These are phyloP conservation scores for Tolypocladium album DNA, from an alignment of 2,329 filamentous ascomycete genomes.

Conservation along the genomic window DNA sequence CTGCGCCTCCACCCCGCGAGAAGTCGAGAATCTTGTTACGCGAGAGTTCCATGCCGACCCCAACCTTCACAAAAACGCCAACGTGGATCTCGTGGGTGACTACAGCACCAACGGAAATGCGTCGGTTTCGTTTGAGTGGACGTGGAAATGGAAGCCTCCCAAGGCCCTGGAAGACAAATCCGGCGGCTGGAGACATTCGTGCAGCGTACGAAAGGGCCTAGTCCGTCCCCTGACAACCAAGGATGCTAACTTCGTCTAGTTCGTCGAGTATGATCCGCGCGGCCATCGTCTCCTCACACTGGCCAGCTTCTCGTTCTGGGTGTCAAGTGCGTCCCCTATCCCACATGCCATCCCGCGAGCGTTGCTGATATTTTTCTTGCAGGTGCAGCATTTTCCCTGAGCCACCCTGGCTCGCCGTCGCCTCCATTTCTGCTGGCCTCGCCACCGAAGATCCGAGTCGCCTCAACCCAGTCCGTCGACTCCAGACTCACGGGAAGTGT, in stretches of 20 bases:
- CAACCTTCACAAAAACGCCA: conserved; percentile 93
- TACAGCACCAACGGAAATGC: conserved; percentile 74
- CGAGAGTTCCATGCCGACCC: conserved; percentile 95
- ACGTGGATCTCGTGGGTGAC: conserved; percentile 91
- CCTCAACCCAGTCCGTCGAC: conserved; percentile 79
- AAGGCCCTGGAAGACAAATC: conserved; percentile 70
- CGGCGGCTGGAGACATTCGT: conserved; percentile 90
- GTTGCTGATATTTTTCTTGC: conserved; percentile 1
- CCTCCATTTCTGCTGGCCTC: conserved; percentile 63
- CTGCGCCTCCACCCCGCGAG: conserved; percentile 73
- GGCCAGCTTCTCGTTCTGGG: conserved; percentile 91
- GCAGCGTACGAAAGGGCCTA: conserved; percentile 52
- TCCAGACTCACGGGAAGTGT: conserved; percentile 65
- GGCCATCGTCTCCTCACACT: conserved; percentile 82
- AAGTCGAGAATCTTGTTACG: conserved; percentile 89
- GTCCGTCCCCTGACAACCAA: background rate
- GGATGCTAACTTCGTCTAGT: conserved; percentile 37
- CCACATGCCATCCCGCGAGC: background rate
- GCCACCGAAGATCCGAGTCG: conserved; percentile 67
- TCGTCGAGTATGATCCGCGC: conserved; percentile 93
- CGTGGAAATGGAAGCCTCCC: conserved; percentile 94
- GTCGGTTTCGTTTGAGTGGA: conserved; percentile 86
- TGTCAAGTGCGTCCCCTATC: conserved; percentile 52
- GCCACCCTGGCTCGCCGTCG: conserved; percentile 55
- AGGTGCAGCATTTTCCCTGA: conserved; percentile 35